Evolutionary conservation across 768 basidiomycete genomes (phyloP), one percentile per base, ranked within the genome.

Genomic region (Trametes cubensis): DNA sequence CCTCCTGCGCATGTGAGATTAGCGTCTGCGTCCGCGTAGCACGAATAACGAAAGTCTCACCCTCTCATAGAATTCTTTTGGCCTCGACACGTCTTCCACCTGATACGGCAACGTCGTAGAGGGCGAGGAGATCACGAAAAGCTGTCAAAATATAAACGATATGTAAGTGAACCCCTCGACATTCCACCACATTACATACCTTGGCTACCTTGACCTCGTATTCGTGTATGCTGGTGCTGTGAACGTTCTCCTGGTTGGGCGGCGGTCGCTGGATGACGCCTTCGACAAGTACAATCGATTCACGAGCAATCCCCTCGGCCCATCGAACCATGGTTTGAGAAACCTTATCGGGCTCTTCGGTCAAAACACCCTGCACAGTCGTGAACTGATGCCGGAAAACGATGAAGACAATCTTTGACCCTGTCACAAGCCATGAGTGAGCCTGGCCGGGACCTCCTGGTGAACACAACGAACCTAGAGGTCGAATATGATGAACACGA

Each of bases 311-410:
- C 26, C 84, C 73, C 34, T 87, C 86, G n/a, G 88, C 85, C 90
- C 91, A 98, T 74, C 94, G 96, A 40, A 95, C 85, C 97, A 99
- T 99, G 71, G 93, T 93, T 76, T 94, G 95, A 47, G 93, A 95
- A 20, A 98, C 81, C 65, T 82, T 85, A 42, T 85, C 88, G 15
- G 84, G 80, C 26, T 88, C 78, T 23, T 90, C 85, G 47, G 81
- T 76, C 61, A 96, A 78, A 45, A 98, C 77, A 48, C 89, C 94
- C 71, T 99, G 96, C 15, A 99, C 85, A 45, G 95, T 82, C 65
- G 88, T 82, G 17, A 83, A 86, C 69, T 90, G 85, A 73, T 97
- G 95, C 58, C 96, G 89, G 60, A 99, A 82, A 69, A 88, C 85
- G 45, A 98, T 76, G 77, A 99, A 99, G 46, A 92, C 90, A 83